Percentiles rank a stretch among this genome's conserved stretches.
These are phyloP conservation scores for Tricladium varicosporioides DNA, from an alignment of 2,329 filamentous ascomycete species.

Conservation along the genomic window DNA sequence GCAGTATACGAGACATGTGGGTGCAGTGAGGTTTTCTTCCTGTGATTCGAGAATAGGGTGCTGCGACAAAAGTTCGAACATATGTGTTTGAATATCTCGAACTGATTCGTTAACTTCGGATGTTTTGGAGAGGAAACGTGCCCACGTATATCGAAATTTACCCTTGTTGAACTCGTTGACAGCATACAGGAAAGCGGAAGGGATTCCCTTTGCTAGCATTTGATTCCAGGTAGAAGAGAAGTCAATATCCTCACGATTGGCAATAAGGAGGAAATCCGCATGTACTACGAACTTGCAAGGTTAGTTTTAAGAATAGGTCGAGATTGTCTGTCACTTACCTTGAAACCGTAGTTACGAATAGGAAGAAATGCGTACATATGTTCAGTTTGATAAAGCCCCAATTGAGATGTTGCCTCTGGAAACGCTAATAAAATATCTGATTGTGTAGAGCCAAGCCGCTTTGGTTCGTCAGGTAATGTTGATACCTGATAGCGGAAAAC, in stretches of 20 bases:
- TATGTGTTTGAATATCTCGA: neutral
- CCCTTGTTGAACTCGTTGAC: neutral
- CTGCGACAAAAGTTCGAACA: neutral
- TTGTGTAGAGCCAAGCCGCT: conserved; percentile 4
- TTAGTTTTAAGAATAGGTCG: neutral
- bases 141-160: conserved; percentile 18
- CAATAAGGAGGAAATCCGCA: conserved; percentile 28
- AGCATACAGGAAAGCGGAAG: conserved; percentile 7
- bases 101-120: neutral
- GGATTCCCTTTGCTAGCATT: neutral
- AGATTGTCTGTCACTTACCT: conserved; percentile 11
- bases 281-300: conserved; percentile 28
- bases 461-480: neutral
- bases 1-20: too few species aligned
- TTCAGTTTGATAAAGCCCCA: neutral
- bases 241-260: conserved; percentile 27
- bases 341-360: conserved; percentile 28
- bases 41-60: neutral
- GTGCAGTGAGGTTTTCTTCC: too few species aligned
- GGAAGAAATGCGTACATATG: conserved; percentile 29
- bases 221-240: conserved; percentile 24
- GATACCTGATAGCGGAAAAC: neutral
- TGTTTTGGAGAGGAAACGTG: conserved; percentile 1
- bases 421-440: conserved; percentile 26
- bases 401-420: conserved; percentile 10